Percentiles rank a stretch among this genome's conserved stretches.
phyloP scores from a whole-genome alignment of 331 rosid species.

The Saraca asoca region DNA sequence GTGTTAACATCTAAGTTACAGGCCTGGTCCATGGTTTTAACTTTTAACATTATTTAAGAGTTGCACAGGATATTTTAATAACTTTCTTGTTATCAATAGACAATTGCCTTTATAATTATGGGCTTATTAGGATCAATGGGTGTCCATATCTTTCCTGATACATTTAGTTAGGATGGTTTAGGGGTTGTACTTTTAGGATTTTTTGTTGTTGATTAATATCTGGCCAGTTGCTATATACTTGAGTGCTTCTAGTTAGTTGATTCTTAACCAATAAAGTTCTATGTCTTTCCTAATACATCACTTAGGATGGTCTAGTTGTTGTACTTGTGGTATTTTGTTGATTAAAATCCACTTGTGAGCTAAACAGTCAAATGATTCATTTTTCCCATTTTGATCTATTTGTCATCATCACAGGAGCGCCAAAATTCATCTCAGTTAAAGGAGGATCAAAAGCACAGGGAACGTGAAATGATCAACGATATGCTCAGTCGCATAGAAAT shows the following conservation, averaged over 20 bases:
- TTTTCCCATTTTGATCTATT: neutral
- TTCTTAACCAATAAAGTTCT: neutral
- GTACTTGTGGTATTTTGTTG: neutral
- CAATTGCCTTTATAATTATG: neutral
- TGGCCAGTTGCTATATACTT: conserved; percentile 8
- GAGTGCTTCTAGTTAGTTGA: conserved; percentile 16
- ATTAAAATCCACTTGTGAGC: neutral
- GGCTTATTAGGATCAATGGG: neutral
- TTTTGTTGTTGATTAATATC: conserved; percentile 3
- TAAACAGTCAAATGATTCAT: conserved; percentile 14
- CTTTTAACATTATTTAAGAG: neutral
- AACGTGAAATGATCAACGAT: conserved; percentile 76
- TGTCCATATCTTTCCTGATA: conserved; percentile 5
- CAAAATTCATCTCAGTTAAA: conserved; percentile 65
- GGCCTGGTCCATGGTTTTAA: too few relatives aligned
- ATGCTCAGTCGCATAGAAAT: conserved; percentile 72
- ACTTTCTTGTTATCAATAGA: neutral
- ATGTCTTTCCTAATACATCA: neutral
- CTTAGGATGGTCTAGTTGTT: conserved; percentile 6
- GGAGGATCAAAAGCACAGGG: conserved; percentile 58
- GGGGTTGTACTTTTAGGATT: neutral
- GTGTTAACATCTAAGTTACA: too few relatives aligned
- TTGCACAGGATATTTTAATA: conserved; percentile 5
- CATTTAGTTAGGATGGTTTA: neutral
- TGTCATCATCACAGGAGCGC: conserved; percentile 61